Base-by-base conservation (phyloP, 306 rosid species). In the Fragaria vesca region DNA sequence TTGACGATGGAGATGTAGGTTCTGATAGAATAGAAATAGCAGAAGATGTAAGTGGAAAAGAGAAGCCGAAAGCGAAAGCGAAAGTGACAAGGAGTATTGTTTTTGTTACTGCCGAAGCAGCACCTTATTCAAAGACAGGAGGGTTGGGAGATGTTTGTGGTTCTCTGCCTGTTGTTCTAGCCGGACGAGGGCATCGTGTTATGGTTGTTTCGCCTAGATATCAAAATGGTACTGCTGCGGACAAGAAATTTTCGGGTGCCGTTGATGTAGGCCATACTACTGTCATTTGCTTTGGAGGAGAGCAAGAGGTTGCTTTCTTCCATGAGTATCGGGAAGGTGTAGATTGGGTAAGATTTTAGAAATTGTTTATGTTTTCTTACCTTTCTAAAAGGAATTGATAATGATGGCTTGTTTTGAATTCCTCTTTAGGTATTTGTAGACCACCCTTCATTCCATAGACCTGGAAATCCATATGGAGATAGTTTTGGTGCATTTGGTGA, bases 121-220 rank as follows among this genome's bases (percentile, higher is more conserved):
- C 93, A 6, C 98, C 98, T 10, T 93, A 89, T 87, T 93, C 97
- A 2, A 93, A 93, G 86, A 91, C 98, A 0, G 98, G 97, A 65
- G 98, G 98, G 18, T 86, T 93, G 69, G 98, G 88, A 47, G 98
- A 93, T 93, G 98, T 93, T 71, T 93, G 97, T 85, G 98, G 98
- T 62, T 91, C 98, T 76, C 82, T 93, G 87, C 97, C 98, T 17
- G 79, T 88, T 70, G 93, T 93, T 38, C 83, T 93, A 17, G 98
- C 93, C 12, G 82, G 79, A 54, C 92, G 95, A 0, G 98, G 97
- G 26, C 98, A 93, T 77, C 93, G 95, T 58, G 98, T 91, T 32
- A 93, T 93, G 98, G 98, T 93, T 78, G 79, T 93, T 77, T 89
- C 95, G 24, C 98, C 98, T 2, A 88, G 90, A 77, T 93, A 93